Evolutionary conservation across 768 basidiomycete species (phyloP).

Genomic region (Calocybe indica): DNA sequence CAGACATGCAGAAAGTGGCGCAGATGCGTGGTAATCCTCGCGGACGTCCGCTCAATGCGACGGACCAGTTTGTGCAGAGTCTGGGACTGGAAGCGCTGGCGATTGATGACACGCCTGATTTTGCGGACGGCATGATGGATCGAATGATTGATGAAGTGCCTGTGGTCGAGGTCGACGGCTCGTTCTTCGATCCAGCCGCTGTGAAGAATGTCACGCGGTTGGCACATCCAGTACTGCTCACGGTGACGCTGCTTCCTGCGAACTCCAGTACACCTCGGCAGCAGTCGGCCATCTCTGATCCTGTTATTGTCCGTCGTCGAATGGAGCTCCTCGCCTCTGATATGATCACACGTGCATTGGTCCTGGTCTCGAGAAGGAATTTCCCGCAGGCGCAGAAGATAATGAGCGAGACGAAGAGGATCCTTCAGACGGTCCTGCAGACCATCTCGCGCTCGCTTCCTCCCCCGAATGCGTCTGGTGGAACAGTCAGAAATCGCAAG

Average conservation of each 20-base stretch:
- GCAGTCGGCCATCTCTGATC: slow-evolving; percentile 58
- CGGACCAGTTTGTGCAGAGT: slow-evolving; percentile 83
- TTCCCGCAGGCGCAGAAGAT: slow-evolving; percentile 88
- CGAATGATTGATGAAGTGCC: slow-evolving; percentile 97
- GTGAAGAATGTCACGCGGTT: slow-evolving; percentile 81
- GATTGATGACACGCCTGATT: slow-evolving; percentile 68
- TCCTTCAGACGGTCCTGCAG: slow-evolving; percentile 86
- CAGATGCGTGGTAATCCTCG: slow-evolving; percentile 16
- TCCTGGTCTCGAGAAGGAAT: slow-evolving; percentile 89
- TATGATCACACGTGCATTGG: slow-evolving; percentile 93
- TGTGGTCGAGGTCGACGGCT: slow-evolving; percentile 91
- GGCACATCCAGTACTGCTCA: slow-evolving; percentile 90
- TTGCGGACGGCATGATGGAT: slow-evolving; percentile 91
- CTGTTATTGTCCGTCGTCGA: slow-evolving; percentile 84
- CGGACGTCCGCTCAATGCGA: slow-evolving; percentile 60
- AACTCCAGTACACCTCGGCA: slow-evolving; percentile 31
- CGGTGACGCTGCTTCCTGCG: slow-evolving; percentile 80
- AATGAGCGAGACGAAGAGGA: slow-evolving; percentile 85
- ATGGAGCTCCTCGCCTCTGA: slow-evolving; percentile 97
- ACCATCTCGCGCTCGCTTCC: slow-evolving; percentile 72
- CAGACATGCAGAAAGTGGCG: slow-evolving; percentile 42
- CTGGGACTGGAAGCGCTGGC: slow-evolving; percentile 74
- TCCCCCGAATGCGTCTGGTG: slow-evolving; percentile 41
- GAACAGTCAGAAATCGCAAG: slow-evolving; percentile 65
- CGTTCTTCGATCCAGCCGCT: slow-evolving; percentile 89